A percentile compares a stretch with the other conserved stretches of the same genome.
Evolutionary conservation across 73 alveolate species (phyloP).

Genomic region (Paramecium sexaurelia): DNA sequence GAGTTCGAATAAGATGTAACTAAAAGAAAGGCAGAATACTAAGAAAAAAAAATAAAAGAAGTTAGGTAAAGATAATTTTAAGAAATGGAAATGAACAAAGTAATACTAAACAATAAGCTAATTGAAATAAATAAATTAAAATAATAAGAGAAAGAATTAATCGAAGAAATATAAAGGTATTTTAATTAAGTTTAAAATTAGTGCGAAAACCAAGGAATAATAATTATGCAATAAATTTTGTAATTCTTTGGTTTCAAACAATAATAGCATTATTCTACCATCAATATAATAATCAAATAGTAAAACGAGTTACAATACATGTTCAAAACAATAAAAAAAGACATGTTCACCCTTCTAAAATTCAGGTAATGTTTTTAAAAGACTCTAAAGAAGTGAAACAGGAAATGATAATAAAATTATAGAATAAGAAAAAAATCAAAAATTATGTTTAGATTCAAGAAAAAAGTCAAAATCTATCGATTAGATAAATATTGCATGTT

Average conservation of each 20-base stretch:
- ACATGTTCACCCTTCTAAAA: neutral
- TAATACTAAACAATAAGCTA: neutral
- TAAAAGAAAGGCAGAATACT: neutral
- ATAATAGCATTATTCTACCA: neutral
- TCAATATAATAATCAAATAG: conserved; percentile 2
- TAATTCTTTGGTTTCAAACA: neutral
- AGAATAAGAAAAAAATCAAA: neutral
- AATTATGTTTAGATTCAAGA: neutral
- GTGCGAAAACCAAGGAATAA: neutral
- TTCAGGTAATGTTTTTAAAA: neutral
- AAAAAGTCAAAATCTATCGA: neutral
- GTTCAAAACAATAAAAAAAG: neutral
- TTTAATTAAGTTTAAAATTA: too few relatives aligned
- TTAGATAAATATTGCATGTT: neutral
- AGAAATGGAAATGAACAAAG: neutral
- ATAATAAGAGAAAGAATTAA: neutral
- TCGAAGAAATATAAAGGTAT: neutral
- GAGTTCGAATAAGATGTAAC: neutral
- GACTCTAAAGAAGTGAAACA: neutral
- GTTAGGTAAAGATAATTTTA: neutral
- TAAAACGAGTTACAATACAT: neutral
- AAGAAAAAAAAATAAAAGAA: conserved; percentile 28
- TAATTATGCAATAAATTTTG: conserved; percentile 3
- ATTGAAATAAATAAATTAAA: neutral
- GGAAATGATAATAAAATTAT: neutral